These are phyloP conservation scores for Neodidymelliopsis sp. DNA, from an alignment of 2,329 filamentous ascomycete species.

Conservation along the genomic window DNA sequence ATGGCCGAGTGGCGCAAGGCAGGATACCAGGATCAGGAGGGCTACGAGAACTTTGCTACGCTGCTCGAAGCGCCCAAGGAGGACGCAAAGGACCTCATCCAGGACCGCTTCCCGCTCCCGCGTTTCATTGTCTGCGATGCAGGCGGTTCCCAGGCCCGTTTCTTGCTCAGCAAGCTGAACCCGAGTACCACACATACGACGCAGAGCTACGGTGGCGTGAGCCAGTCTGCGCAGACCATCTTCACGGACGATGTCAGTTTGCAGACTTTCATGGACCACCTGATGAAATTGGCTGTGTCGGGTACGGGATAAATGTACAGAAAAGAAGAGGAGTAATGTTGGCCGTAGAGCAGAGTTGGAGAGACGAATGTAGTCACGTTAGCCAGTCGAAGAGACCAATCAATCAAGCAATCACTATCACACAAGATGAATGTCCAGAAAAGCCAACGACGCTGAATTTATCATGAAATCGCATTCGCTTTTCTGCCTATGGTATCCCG, in stretches of 20 bases:
- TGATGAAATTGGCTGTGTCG: slow-evolving; percentile 79
- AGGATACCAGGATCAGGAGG: slow-evolving; percentile 96
- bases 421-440: too few species aligned
- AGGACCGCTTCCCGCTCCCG: slow-evolving; percentile 96
- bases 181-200: slow-evolving; percentile 96
- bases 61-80: slow-evolving; percentile 94
- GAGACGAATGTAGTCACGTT: slow-evolving; percentile 1
- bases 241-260: slow-evolving; percentile 98
- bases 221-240: slow-evolving; percentile 93
- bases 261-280: slow-evolving; percentile 98
- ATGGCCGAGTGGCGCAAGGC: slow-evolving; percentile 98
- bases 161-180: slow-evolving; percentile 95
- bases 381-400: background rate
- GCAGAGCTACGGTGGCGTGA: slow-evolving; percentile 87
- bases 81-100: slow-evolving; percentile 96
- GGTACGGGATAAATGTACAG: slow-evolving; percentile 38
- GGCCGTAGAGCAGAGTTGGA: background rate
- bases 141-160: slow-evolving; percentile 97
- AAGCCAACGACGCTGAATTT: too few species aligned
- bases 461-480: slow-evolving; percentile 10
- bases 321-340: background rate
- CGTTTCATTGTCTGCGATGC: slow-evolving; percentile 98
- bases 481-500: slow-evolving; percentile 15
- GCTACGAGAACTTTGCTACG: slow-evolving; percentile 93
- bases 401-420: slow-evolving; percentile 6